These are phyloP conservation scores for Zea mays DNA, from an alignment of 176 grass and related monocot genomes.

Conservation along the genomic window DNA sequence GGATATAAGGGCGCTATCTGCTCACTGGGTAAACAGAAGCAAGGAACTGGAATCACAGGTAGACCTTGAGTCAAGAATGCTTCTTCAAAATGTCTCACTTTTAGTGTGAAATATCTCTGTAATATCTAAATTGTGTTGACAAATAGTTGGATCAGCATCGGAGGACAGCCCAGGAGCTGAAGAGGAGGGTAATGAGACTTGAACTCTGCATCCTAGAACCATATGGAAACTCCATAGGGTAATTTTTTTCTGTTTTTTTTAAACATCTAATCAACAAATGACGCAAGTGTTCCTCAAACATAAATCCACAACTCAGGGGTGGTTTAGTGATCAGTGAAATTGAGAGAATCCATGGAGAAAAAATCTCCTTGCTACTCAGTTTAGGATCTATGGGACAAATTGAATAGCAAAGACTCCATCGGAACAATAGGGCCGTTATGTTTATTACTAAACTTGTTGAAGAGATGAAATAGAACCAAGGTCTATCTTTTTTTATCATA, in stretches of 20 bases:
- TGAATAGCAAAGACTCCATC: too few species aligned
- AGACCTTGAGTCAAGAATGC: constrained; percentile 6
- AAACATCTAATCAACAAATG: not conserved
- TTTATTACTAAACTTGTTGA: too few species aligned
- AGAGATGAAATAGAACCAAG: too few species aligned
- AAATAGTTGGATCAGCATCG: constrained; percentile 52
- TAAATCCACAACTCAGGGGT: too few species aligned
- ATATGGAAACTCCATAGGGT: constrained; percentile 56
- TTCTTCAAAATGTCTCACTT: not conserved
- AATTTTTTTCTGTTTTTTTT: not conserved
- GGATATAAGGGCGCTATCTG: constrained; percentile 53
- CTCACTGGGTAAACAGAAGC: constrained; percentile 51
- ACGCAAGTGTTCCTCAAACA: not conserved
- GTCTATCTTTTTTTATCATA: too few species aligned
- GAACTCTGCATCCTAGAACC: constrained; percentile 61
- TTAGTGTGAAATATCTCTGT: not conserved
- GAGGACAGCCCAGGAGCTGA: constrained; percentile 49
- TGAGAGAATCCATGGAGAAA: too few species aligned
- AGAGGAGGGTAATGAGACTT: constrained; percentile 57
- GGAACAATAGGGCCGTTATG: too few species aligned
- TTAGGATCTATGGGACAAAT: too few species aligned
- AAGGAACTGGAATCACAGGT: constrained; percentile 58
- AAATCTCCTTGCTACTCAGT: too few species aligned
- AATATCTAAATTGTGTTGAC: constrained; percentile 7
- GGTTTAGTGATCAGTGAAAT: too few species aligned